Conservation (phyloP, 75 land plant species). For the Cryptomeria japonica region DNA sequence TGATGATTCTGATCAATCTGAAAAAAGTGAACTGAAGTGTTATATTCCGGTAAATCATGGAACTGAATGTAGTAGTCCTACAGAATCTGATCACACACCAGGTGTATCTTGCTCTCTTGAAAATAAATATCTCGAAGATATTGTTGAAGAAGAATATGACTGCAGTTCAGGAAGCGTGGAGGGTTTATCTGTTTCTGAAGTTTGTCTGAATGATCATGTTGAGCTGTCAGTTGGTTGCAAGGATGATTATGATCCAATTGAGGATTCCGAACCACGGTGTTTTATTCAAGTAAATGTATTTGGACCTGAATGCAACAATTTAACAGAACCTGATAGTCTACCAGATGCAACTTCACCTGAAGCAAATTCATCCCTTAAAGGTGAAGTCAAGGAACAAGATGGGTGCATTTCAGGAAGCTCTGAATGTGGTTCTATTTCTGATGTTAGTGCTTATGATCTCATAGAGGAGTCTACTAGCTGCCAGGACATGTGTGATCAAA, state of each 20-base stretch:
- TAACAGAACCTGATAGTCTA: neutral
- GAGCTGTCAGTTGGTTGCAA: neutral
- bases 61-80: neutral
- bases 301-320: neutral
- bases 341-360: neutral
- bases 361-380: neutral
- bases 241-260: neutral
- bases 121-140: neutral
- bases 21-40: neutral
- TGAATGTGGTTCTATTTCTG: neutral
- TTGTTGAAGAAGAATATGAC: neutral
- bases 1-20: neutral
- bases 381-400: neutral
- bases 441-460: neutral
- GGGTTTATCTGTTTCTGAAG: neutral
- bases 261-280: neutral
- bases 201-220: neutral
- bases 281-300: neutral
- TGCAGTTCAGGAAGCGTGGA: neutral
- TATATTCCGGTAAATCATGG: neutral
- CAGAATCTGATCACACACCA: neutral
- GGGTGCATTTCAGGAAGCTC: neutral
- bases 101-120: neutral
- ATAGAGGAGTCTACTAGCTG: neutral
- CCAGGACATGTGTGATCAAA: neutral